These are phyloP conservation scores for Pythium plurisporium DNA, from an alignment of 352 stramenopile genomes.

Conservation along the genomic window DNA sequence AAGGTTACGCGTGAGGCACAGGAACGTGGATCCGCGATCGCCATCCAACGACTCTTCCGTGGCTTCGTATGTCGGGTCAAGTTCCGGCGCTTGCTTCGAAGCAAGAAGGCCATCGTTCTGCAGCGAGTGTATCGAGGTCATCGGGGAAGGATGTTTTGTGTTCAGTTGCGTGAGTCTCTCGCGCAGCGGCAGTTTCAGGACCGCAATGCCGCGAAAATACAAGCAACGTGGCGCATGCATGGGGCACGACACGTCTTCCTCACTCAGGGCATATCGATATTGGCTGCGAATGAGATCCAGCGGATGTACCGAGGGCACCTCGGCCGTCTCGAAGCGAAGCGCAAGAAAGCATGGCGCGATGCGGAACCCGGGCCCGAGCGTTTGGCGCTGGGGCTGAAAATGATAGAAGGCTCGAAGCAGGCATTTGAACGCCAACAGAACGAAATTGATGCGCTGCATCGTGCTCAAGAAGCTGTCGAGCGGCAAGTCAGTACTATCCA, in stretches of 20 bases:
- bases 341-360: slow-evolving; percentile 84
- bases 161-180: slow-evolving; percentile 36
- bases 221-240: slow-evolving; percentile 89
- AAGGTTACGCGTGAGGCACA: slow-evolving; percentile 19
- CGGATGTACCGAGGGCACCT: slow-evolving; percentile 85
- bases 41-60: slow-evolving; percentile 65
- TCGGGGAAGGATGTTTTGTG: slow-evolving; percentile 37
- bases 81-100: slow-evolving; percentile 39
- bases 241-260: slow-evolving; percentile 63
- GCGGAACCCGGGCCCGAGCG: slow-evolving; percentile 85
- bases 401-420: slow-evolving; percentile 93
- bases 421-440: slow-evolving; percentile 90
- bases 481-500: slow-evolving; percentile 88
- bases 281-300: slow-evolving; percentile 89
- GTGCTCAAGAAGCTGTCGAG: slow-evolving; percentile 88
- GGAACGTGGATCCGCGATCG: slow-evolving; percentile 28
- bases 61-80: slow-evolving; percentile 53
- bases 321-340: slow-evolving; percentile 52
- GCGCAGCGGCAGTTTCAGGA: slow-evolving; percentile 42
- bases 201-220: slow-evolving; percentile 68
- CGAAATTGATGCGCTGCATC: slow-evolving; percentile 90
- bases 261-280: slow-evolving; percentile 45
- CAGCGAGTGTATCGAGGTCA: slow-evolving; percentile 77
- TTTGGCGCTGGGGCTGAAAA: slow-evolving; percentile 82
- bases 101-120: slow-evolving; percentile 42